Conservation (phyloP, 805 yeast genomes). For the Candida andamanensis region DNA sequence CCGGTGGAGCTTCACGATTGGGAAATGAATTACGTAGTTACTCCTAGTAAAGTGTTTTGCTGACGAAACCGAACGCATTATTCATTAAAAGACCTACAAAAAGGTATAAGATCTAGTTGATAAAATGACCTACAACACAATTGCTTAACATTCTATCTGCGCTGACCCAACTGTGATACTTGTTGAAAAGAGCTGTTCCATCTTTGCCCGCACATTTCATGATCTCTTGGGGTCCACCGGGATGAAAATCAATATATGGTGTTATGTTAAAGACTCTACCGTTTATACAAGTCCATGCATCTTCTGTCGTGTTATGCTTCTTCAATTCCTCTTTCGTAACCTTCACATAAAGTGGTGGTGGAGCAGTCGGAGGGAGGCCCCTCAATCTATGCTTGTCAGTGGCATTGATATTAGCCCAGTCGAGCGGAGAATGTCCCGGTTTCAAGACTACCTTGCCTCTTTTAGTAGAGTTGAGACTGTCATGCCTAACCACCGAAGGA, state of each 20-base stretch:
- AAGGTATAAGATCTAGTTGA: constrained; percentile 4
- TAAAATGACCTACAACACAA: constrained; percentile 65
- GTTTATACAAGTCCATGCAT: constrained; percentile 81
- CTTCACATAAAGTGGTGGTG: constrained; percentile 46
- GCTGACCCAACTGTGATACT: constrained; percentile 73
- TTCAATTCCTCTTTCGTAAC: constrained; percentile 54
- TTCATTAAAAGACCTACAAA: constrained; percentile 1
- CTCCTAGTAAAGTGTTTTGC: constrained; percentile 17
- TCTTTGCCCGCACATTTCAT: constrained; percentile 80
- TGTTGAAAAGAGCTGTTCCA: constrained; percentile 70
- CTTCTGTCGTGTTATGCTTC: constrained; percentile 53
- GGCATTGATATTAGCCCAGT: constrained; percentile 66
- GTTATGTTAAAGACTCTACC: constrained; percentile 86
- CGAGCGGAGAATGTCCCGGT: constrained; percentile 83
- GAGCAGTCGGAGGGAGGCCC: constrained; percentile 46
- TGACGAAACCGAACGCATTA: background rate
- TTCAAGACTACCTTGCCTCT: constrained; percentile 53
- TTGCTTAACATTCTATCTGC: constrained; percentile 73
- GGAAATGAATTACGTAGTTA: constrained; percentile 49
- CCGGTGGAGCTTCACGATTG: constrained; percentile 66
- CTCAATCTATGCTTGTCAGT: constrained; percentile 45
- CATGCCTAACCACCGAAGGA: constrained; percentile 1
- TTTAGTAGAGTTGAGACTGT: constrained; percentile 4
- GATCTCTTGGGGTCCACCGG: constrained; percentile 83
- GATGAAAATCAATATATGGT: constrained; percentile 79